Evolutionary conservation across 1,139 yeast genomes (phyloP), one percentile per base, ranked within the genome.

Genomic region (Suhomyces coccinellae): DNA sequence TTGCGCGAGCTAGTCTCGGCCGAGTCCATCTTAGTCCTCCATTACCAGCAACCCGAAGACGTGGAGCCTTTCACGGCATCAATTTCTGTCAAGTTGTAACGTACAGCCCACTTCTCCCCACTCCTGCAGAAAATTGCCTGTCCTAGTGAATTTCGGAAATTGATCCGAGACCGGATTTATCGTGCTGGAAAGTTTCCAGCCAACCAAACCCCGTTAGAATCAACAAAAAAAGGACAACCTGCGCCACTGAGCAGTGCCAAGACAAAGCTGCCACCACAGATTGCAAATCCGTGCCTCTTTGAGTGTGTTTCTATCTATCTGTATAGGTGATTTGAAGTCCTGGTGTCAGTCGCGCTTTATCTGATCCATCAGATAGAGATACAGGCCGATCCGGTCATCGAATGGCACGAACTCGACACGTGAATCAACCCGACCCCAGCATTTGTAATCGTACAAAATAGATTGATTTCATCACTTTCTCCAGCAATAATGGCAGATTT

Each of bases 401-500:
- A 17, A 33, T 38, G 38, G 36, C 36, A 16, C 36, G 29, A 34
- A 12, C 9, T 15, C 16, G 24, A 38, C 43, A 31, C 36, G 36
- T 34, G 36, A 34, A 22, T 3, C 14, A n/a, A 29, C 16, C 30
- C 3, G 15, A 15, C 26, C 17, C n/a, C 26, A 14, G 30, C 14
- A 36, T 36, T 36, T 16, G 38, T 36, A 11, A 27, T 27, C 24
- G 14, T 36, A 26, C 9, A n/a, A 26, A 15, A n/a, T 12, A 15
- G 7, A 9, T 8, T 11, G 22, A 12, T 27, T 15, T 12, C 10
- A n/a, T 2, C n/a, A 26, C 11, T 29, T 9, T 6, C 8, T 4
- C 14, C 33, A 15, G 13, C 24, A 10, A 47, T 13, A 10, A 62
- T 62, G 67, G 52, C 56, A 2, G 48, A 41, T 14, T 51, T 67